Evolutionary conservation across 495 filamentous ascomycete species (phyloP).

Genomic region (Pyronema domesticum): DNA sequence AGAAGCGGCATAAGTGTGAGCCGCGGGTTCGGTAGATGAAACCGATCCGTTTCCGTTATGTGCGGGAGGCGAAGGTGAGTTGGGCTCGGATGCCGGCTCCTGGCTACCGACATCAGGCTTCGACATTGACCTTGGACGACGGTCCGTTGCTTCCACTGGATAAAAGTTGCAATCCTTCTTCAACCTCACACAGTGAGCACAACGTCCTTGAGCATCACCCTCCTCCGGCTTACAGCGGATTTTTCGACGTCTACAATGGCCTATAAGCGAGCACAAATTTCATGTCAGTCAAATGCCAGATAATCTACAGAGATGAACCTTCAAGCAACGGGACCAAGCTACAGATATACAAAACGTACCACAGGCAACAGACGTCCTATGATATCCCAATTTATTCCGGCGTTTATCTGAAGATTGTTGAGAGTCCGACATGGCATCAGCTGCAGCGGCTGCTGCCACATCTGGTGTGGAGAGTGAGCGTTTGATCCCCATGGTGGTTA

Average conservation of each 20-base stretch:
- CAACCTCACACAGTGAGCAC: constrained; percentile 87
- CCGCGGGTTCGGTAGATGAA: constrained; percentile 3
- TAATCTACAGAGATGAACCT: neutral
- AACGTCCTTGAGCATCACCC: constrained; percentile 66
- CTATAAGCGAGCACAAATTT: constrained; percentile 31
- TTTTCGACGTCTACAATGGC: constrained; percentile 86
- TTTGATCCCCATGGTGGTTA: constrained; percentile 23
- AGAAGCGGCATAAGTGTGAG: constrained; percentile 16
- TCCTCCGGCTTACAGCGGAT: constrained; percentile 74
- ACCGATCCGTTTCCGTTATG: neutral
- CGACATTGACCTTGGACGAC: constrained; percentile 22
- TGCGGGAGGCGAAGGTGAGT: constrained; percentile 18
- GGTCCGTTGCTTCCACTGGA: constrained; percentile 47
- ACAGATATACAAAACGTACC: constrained; percentile 43
- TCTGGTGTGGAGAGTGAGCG: constrained; percentile 24
- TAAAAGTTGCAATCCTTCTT: constrained; percentile 94
- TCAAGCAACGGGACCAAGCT: constrained; percentile 12
- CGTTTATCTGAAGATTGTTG: constrained; percentile 52
- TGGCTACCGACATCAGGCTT: constrained; percentile 22
- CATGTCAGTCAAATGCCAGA: constrained; percentile 13
- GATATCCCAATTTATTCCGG: constrained; percentile 92
- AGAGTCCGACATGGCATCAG: neutral
- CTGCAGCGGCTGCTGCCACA: constrained; percentile 9
- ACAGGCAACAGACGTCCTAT: constrained; percentile 92
- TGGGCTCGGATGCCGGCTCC: constrained; percentile 20